Evolutionary conservation across 192 early-diverging fungal species (phyloP).

Genomic region (Mortierella hygrophila): DNA sequence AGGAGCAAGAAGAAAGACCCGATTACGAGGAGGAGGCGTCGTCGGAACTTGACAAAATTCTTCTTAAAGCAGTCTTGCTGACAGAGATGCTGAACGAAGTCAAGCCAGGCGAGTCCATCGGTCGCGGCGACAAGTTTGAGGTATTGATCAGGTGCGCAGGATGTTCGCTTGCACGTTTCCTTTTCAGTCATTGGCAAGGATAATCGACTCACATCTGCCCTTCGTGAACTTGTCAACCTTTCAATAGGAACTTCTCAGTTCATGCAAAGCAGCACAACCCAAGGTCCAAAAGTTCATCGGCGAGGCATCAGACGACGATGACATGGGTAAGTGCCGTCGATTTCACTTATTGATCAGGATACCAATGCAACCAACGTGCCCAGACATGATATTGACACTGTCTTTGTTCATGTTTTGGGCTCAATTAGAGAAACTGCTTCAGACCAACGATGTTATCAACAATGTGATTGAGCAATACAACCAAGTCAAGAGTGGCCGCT

Average conservation of each 20-base stretch:
- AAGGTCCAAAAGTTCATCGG: constrained; percentile 84
- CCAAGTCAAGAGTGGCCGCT: constrained; percentile 66
- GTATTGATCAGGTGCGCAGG: constrained; percentile 27
- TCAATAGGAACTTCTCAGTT: constrained; percentile 71
- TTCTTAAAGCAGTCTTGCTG: constrained; percentile 81
- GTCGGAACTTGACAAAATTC: constrained; percentile 86
- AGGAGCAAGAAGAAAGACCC: constrained; percentile 70
- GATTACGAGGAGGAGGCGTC: constrained; percentile 90
- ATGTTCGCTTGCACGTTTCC: not conserved
- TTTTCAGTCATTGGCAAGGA: not conserved
- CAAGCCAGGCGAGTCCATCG: constrained; percentile 67
- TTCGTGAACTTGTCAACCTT: not conserved
- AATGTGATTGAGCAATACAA: constrained; percentile 80
- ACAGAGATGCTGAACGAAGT: constrained; percentile 86
- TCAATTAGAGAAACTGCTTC: constrained; percentile 72
- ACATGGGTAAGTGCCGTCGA: constrained; percentile 70
- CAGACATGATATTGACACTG: not conserved
- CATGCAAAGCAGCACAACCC: constrained; percentile 79
- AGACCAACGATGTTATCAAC: constrained; percentile 88
- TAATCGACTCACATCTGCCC: not conserved
- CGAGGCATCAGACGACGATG: constrained; percentile 79
- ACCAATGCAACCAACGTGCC: not conserved
- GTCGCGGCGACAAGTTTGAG: constrained; percentile 64
- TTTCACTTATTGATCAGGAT: not conserved
- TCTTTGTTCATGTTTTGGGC: not conserved